A percentile compares a stretch with the other conserved stretches of the same genome.
Conservation (phyloP, 2,329 filamentous ascomycete genomes). For the Amauroascus niger region DNA sequence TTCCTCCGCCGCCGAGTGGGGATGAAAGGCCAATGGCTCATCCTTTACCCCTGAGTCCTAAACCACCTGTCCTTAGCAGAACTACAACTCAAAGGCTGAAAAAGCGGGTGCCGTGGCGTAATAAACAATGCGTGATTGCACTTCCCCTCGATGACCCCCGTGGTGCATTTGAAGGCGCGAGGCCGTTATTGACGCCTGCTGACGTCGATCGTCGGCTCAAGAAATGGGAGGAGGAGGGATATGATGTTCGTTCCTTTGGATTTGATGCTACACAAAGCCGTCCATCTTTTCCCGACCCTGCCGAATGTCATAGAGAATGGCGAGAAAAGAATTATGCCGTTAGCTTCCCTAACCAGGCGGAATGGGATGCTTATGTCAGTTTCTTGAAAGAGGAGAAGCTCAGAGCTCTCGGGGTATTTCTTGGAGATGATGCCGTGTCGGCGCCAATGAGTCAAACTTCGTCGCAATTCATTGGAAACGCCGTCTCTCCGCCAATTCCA, state of each 20-base stretch:
- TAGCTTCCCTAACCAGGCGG: conserved; percentile 39
- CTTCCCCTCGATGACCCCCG: conserved; percentile 59
- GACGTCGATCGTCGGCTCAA: conserved; percentile 34
- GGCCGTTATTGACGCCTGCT: conserved; percentile 30
- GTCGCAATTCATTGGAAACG: conserved; percentile 59
- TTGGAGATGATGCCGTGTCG: conserved; percentile 59
- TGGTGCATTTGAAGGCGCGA: conserved; percentile 40
- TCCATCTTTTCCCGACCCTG: conserved; percentile 35
- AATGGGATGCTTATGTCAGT: conserved; percentile 70
- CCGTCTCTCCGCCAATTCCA: conserved; percentile 75
- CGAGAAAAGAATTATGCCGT: conserved; percentile 28
- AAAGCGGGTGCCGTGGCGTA: conserved; percentile 66
- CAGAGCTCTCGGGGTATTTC: conserved; percentile 76
- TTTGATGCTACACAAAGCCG: conserved; percentile 33
- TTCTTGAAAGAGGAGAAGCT: conserved; percentile 85
- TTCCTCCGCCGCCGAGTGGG: conserved; percentile 14
- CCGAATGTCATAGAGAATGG: conserved; percentile 30
- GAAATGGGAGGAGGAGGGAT: conserved; percentile 37
- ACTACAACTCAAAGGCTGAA: conserved; percentile 36
- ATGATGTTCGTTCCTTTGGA: conserved; percentile 36
- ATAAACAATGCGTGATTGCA: conserved; percentile 62
- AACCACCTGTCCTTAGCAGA: conserved; percentile 10
- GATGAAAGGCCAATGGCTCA: conserved; percentile 6
- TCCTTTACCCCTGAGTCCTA: conserved; percentile 16
- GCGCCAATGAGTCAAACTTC: conserved; percentile 59